Evolutionary conservation across 2,329 filamentous ascomycete genomes (phyloP).

Genomic region (Verticillium nonalfalfae): DNA sequence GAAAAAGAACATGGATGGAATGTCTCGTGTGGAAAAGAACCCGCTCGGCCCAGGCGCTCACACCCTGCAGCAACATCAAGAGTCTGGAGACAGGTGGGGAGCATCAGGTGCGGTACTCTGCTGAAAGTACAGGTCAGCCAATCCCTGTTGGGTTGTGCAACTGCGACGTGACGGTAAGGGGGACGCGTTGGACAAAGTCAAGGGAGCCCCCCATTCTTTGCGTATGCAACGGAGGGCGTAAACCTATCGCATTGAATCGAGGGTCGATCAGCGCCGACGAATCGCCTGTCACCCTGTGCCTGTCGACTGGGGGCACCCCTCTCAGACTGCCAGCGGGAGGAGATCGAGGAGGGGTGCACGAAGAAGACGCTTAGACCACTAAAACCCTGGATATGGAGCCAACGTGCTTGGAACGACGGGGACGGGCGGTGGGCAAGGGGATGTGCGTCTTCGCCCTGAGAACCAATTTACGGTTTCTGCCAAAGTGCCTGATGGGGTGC

Average conservation of each 20-base stretch:
- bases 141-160: constrained; percentile 9
- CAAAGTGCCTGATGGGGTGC: constrained; percentile 6
- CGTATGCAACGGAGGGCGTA: constrained; percentile 5
- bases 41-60: constrained; percentile 13
- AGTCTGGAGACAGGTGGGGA: constrained; percentile 8
- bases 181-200: constrained; percentile 1
- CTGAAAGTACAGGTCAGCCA: background rate
- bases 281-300: background rate
- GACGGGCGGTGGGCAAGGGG: constrained; percentile 6
- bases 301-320: background rate
- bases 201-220: background rate
- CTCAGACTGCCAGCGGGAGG: background rate
- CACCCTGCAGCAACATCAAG: constrained; percentile 6
- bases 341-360: background rate
- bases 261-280: background rate
- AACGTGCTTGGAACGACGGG: background rate
- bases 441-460: constrained; percentile 10
- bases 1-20: constrained; percentile 14
- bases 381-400: background rate
- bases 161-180: background rate
- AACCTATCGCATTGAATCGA: constrained; percentile 4
- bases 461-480: constrained; percentile 9
- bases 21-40: constrained; percentile 3
- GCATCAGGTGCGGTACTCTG: background rate
- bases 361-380: background rate